Base-by-base conservation (phyloP, 305 asterid species). In the Lippia alba region DNA sequence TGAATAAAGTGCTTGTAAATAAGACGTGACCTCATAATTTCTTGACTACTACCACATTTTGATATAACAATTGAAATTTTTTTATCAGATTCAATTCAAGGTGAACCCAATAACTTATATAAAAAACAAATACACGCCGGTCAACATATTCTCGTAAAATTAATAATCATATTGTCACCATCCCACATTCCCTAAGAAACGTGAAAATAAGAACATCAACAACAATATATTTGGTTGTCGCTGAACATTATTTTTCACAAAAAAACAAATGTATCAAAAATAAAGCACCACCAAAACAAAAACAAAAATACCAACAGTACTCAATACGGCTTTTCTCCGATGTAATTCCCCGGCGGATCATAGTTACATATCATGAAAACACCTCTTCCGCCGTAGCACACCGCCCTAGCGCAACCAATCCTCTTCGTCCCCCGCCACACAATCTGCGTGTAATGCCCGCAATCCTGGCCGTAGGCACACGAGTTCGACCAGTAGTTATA, bases 381-480 rank as follows among this genome's bases (percentile, higher is more conserved):
- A 41, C 91, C 96, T 18, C 78, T 66, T 0, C 83, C 92, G 14
- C 76, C 75, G 5, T 73, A 58, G 62, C 97, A 91, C 11, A 79
- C 66, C 40, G 77, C 92, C 20, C 96, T 77, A 15, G 93, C 91
- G 66, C 96, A 89, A 39, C 97, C 96, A 56, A 91, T 73, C 56
- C 86, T 64, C 12, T 20, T 70, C 0, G 87, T 87, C 1, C 53
- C 81, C 56, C 77, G 80, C 97, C 97, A 91, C 61, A 91, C 96
- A 53, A 91, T 83, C 74, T 91, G 97, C 2, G 96, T 91, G 46
- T 91, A 91, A 69, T 91, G 97, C 34, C 97, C 97, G 49, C 97
- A 91, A 0, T 77, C 53, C 49, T 79, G 74, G 8, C 93, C 90
- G 8, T 71, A 41, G 0, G 57, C 91, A 14, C 97, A 91, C 15